A percentile compares a stretch with the other conserved stretches of the same genome.
Evolutionary conservation across 2,329 filamentous ascomycete species (phyloP).

Genomic region (Byssoonygena ceratinophila): DNA sequence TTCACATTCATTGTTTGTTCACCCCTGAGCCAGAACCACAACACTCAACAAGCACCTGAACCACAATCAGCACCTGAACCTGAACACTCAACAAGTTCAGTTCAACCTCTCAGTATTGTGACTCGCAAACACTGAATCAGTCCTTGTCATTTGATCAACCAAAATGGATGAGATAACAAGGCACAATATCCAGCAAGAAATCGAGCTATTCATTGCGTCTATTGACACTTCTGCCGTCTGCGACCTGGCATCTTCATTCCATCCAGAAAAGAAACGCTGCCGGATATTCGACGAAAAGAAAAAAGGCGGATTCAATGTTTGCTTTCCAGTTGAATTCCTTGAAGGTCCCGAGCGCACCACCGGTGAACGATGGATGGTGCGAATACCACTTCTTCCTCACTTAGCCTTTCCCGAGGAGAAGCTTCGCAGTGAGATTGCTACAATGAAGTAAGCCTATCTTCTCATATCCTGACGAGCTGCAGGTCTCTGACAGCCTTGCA

Average conservation of each 20-base stretch:
- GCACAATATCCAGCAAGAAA: neutral
- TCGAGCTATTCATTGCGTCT: conserved; percentile 9
- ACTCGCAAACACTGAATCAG: too few relatives aligned
- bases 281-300: conserved; percentile 9
- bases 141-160: too few relatives aligned
- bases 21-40: too few relatives aligned
- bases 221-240: conserved; percentile 7
- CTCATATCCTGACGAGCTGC: neutral
- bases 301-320: conserved; percentile 14
- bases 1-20: too few relatives aligned
- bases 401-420: conserved; percentile 11
- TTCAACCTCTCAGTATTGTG: too few relatives aligned
- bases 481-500: neutral
- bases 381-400: conserved; percentile 11
- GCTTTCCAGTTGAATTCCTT: conserved; percentile 11
- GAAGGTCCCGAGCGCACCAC: neutral
- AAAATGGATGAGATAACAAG: neutral
- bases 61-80: too few relatives aligned
- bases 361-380: conserved; percentile 9
- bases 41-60: too few relatives aligned
- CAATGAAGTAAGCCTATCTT: neutral
- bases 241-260: conserved; percentile 5
- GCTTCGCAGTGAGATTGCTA: neutral
- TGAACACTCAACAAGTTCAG: too few relatives aligned
- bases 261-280: conserved; percentile 10